Base-by-base conservation (phyloP, 768 basidiomycete species). In the Floccularia luteovirens region DNA sequence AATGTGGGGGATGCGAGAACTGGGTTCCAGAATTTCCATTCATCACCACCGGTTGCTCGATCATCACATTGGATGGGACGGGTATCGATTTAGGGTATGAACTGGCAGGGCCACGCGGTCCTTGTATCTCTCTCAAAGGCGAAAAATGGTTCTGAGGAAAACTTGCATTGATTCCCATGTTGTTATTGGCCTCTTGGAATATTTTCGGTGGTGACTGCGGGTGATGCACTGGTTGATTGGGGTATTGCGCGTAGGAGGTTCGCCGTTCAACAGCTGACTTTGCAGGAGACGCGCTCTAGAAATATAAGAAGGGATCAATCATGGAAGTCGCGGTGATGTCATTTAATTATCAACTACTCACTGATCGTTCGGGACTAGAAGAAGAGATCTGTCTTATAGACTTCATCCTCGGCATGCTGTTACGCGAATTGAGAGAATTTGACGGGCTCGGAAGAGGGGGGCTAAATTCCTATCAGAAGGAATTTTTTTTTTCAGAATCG, bases 391-490 rank as follows among this genome's bases (percentile, higher is more conserved):
- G 25, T 17, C 36, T 10, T 17, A 23, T 10, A 19, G 14, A 8
- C 6, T 8, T 20, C 10, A 24, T 11, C 17, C 11, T 24, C 14
- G 13, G 36, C 22, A 38, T 12, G 36, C 10, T 19, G 12, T 21
- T 16, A 19, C 10, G 10, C 11, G 25, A n/a, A 20, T 19, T 27
- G 11, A 24, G 32, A 27, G 31, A 46, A 25, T 39, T 19, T 21
- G 42, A 25, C 22, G 38, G 38, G 36, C 32, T 39, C 39, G 43
- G 42, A 30, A 46, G 24, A 28, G 22, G 36, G 28, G 25, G 27
- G 13, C 37, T 28, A 36, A 28, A 47, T 43, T 38, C 37, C 42
- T 31, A 43, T 43, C 33, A 14, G 31, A 31, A 27, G 42, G 30
- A 28, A 25, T 31, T 10, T 8, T 17, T 12, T 8, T 21, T 32